Percentiles rank a stretch among this genome's conserved stretches.
These are phyloP conservation scores for Pseudonectria buxi DNA, from an alignment of 2,329 filamentous ascomycete genomes.

Conservation along the genomic window DNA sequence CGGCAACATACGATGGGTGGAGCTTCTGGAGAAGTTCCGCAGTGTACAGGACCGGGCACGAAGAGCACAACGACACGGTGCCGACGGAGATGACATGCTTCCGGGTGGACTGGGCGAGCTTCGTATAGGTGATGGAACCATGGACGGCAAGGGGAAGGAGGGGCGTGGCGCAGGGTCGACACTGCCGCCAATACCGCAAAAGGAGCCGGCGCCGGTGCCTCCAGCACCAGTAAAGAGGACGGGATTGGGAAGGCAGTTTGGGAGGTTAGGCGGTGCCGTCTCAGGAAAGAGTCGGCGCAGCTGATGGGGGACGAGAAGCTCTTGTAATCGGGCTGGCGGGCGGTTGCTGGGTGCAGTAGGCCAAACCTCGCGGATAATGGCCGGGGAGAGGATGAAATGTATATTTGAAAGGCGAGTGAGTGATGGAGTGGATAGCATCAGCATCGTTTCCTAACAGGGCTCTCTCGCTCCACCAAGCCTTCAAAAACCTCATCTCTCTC, in stretches of 20 bases:
- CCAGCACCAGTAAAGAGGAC: conserved; percentile 50
- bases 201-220: conserved; percentile 38
- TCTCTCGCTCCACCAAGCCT: conserved; percentile 57
- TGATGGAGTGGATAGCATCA: conserved; percentile 11
- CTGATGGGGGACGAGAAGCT: conserved; percentile 10
- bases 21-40: conserved; percentile 91
- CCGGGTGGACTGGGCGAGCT: conserved; percentile 38
- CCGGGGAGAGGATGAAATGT: neutral
- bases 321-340: conserved; percentile 2
- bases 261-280: conserved; percentile 64
- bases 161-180: conserved; percentile 24
- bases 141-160: conserved; percentile 37
- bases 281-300: conserved; percentile 54
- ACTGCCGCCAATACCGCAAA: conserved; percentile 39
- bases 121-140: conserved; percentile 34
- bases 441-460: conserved; percentile 39
- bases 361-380: conserved; percentile 6
- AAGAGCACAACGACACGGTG: conserved; percentile 55
- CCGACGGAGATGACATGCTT: conserved; percentile 43
- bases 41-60: conserved; percentile 81
- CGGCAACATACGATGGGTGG: conserved; percentile 79
- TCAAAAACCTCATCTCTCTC: conserved; percentile 71
- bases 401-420: conserved; percentile 1
- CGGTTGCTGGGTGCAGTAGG: conserved; percentile 2
- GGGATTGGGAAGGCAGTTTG: conserved; percentile 61